Evolutionary conservation across 306 rosid species (phyloP), one percentile per base, ranked within the genome.

Genomic region (Quercus gilva): DNA sequence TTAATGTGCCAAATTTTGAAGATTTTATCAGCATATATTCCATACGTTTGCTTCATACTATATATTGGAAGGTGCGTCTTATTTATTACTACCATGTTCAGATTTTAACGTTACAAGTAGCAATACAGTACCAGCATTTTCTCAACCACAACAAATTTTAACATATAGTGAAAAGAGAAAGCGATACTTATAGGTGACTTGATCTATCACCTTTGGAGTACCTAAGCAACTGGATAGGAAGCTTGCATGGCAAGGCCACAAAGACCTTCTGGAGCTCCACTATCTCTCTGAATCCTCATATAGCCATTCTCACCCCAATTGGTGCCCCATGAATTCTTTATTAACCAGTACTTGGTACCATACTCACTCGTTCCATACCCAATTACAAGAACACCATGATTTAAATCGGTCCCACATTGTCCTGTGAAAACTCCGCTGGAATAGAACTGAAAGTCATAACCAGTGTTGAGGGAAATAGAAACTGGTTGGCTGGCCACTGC

Each of bases 241-340:
- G 43, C 43, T 37, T 37, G 43, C 43, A 37, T 14, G 37, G 69
- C 26, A 14, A 61, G 14, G 37, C 69, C 69, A 28, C 69, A 61
- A 2, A 61, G 37, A 0, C 55, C 78, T 29, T 21, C 45, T 37
- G 77, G 75, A 3, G 18, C 28, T 26, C 37, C 77, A n/a, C 6
- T 4, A 10, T 74, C 76, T 63, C 82, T 85, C 14, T 5, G 10
- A 4, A 85, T 2, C 74, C 51, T 76, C 72, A 79, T 79, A 77
- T 76, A 82, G 12, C 89, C 85, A 9, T 11, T 20, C 33, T 82
- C 78, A 5, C 89, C 89, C 89, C 84, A 86, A 0, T 2, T 5
- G 12, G 29, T 0, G 1, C 88, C 85, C 76, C 83, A 74, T 0
- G 86, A 86, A 11, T 86, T 82, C 69, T 79, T 86, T 17, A 80